phyloP scores from a whole-genome alignment of 106 monocot genomes.

The Dactylorhiza incarnata region DNA sequence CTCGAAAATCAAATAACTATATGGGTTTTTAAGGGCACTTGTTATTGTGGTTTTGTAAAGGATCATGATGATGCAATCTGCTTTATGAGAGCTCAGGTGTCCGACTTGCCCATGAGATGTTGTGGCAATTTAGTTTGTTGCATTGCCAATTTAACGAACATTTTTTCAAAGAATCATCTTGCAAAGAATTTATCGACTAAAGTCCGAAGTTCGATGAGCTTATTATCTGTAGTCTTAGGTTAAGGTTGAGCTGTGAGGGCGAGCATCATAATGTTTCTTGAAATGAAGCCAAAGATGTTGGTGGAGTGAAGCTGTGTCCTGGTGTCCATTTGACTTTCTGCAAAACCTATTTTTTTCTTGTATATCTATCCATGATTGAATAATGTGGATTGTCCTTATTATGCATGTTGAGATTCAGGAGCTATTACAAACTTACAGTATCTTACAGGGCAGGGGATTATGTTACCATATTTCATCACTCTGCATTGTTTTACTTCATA shows the following conservation, averaged over 20 bases:
- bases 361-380: background rate
- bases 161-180: background rate
- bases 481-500: background rate
- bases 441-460: background rate
- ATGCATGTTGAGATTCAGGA: background rate
- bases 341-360: background rate
- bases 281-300: background rate
- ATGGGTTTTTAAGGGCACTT: background rate
- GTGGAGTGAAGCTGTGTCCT: background rate
- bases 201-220: background rate
- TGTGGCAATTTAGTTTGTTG: background rate
- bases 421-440: background rate
- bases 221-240: background rate
- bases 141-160: background rate
- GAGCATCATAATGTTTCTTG: background rate
- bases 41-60: background rate
- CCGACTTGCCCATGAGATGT: background rate
- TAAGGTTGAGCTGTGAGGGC: background rate
- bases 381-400: background rate
- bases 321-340: background rate
- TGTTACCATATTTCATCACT: background rate
- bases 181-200: background rate
- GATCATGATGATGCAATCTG: background rate
- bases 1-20: too few species aligned
- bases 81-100: background rate